Evolutionary conservation across 495 filamentous ascomycete species (phyloP).

Genomic region (Wilcoxina mikolae): DNA sequence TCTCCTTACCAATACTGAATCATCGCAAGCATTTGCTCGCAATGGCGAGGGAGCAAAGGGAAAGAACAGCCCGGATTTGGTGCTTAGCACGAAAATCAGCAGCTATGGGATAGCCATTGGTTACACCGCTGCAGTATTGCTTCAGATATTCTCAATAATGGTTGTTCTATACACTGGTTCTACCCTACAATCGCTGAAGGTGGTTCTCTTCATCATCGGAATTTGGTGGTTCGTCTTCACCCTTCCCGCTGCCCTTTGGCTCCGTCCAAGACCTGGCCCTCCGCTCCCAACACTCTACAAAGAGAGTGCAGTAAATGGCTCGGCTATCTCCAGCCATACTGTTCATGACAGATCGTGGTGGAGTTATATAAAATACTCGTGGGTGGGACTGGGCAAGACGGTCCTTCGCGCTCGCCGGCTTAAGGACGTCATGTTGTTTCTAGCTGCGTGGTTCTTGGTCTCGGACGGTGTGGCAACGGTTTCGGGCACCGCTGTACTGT

Average conservation of each 20-base stretch:
- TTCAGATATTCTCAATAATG: conserved; percentile 63
- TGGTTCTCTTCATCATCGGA: conserved; percentile 75
- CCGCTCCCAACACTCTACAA: conserved; percentile 39
- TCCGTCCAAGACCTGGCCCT: conserved; percentile 81
- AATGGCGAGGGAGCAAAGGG: conserved; percentile 34
- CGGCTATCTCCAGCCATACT: background rate
- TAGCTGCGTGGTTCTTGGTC: conserved; percentile 85
- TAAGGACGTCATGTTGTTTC: conserved; percentile 74
- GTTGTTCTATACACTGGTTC: conserved; percentile 55
- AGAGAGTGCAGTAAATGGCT: background rate
- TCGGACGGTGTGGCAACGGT: conserved; percentile 90
- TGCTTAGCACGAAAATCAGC: conserved; percentile 70
- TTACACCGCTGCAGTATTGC: conserved; percentile 65
- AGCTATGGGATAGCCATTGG: conserved; percentile 82
- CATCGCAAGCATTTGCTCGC: conserved; percentile 5
- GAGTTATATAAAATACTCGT: conserved; percentile 61
- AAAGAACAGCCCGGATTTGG: conserved; percentile 40
- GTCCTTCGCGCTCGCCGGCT: conserved; percentile 61
- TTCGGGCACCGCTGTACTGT: conserved; percentile 85
- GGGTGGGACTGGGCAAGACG: conserved; percentile 72
- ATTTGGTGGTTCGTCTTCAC: conserved; percentile 93
- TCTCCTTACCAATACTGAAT: conserved; percentile 31
- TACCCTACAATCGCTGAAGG: conserved; percentile 59
- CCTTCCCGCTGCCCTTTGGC: conserved; percentile 74
- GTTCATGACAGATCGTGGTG: conserved; percentile 23